phyloP scores from a whole-genome alignment of 805 yeast genomes.

The Zygosaccharomyces rouxii region DNA sequence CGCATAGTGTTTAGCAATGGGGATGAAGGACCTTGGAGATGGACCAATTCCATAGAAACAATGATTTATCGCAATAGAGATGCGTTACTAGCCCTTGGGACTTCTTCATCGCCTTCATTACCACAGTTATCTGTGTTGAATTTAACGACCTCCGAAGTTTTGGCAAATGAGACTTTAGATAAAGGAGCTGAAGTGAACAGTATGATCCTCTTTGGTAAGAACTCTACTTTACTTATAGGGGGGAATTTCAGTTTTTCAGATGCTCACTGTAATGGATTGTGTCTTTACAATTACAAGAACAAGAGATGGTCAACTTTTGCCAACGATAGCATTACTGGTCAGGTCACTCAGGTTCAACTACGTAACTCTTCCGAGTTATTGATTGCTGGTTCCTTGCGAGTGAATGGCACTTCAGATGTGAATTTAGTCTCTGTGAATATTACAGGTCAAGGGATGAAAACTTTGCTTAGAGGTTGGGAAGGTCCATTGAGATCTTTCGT shows the following conservation, averaged over 20 bases:
- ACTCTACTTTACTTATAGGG: slow-evolving; percentile 50
- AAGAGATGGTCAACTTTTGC: slow-evolving; percentile 48
- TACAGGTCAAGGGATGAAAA: slow-evolving; percentile 8
- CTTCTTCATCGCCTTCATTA: slow-evolving; percentile 9
- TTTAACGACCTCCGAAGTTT: slow-evolving; percentile 44
- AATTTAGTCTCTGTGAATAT: slow-evolving; percentile 40
- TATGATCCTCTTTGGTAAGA: slow-evolving; percentile 39
- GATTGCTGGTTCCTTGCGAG: slow-evolving; percentile 50
- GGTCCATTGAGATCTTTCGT: slow-evolving; percentile 19
- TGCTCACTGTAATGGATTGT: slow-evolving; percentile 55
- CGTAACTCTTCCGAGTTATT: slow-evolving; percentile 37
- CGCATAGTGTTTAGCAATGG: slow-evolving; percentile 10
- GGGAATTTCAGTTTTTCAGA: slow-evolving; percentile 66
- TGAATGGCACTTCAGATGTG: slow-evolving; percentile 34
- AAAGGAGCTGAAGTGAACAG: slow-evolving; percentile 40
- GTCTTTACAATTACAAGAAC: slow-evolving; percentile 55
- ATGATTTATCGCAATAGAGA: slow-evolving; percentile 27
- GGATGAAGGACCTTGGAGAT: slow-evolving; percentile 13
- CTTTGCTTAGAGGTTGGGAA: slow-evolving; percentile 12
- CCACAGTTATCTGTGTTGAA: slow-evolving; percentile 27
- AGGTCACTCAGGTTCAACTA: slow-evolving; percentile 51
- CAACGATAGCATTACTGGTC: slow-evolving; percentile 44
- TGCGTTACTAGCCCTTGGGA: slow-evolving; percentile 23
- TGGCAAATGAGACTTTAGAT: slow-evolving; percentile 37
- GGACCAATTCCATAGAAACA: slow-evolving; percentile 21